Evolutionary conservation across 2,329 filamentous ascomycete genomes (phyloP).

Genomic region (Sclerotinia trifoliorum): DNA sequence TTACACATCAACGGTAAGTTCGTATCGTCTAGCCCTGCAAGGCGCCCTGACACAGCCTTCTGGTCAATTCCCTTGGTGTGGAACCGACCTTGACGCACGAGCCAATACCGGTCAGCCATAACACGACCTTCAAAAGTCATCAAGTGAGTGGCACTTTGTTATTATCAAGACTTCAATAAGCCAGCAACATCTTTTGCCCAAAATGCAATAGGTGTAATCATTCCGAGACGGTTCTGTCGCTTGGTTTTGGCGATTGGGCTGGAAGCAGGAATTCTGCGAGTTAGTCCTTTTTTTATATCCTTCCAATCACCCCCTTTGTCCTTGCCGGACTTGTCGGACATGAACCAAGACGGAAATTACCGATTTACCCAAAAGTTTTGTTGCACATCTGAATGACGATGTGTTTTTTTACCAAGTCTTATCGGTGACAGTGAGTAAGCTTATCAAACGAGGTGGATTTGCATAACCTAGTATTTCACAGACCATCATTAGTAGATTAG

Average conservation of each 20-base stretch:
- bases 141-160: constrained; percentile 6
- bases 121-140: constrained; percentile 11
- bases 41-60: constrained; percentile 1
- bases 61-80: constrained; percentile 4
- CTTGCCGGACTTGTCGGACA: constrained; percentile 12
- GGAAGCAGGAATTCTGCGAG: background rate
- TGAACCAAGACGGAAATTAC: constrained; percentile 15
- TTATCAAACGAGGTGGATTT: constrained; percentile 19
- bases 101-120: constrained; percentile 11
- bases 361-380: constrained; percentile 20
- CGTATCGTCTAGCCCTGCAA: constrained; percentile 7
- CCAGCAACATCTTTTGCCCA: background rate
- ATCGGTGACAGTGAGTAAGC: constrained; percentile 17
- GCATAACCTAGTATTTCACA: constrained; percentile 2
- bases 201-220: background rate
- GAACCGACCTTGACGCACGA: constrained; percentile 15
- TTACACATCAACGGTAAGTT: constrained; percentile 13
- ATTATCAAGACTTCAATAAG: background rate
- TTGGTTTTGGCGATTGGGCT: background rate
- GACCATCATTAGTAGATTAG: background rate
- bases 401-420: constrained; percentile 24
- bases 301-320: constrained; percentile 6
- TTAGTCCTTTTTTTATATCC: background rate
- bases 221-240: background rate
- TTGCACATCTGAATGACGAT: constrained; percentile 24